These are phyloP conservation scores for Plantago major DNA, from an alignment of 257 asterid species.

Conservation along the genomic window DNA sequence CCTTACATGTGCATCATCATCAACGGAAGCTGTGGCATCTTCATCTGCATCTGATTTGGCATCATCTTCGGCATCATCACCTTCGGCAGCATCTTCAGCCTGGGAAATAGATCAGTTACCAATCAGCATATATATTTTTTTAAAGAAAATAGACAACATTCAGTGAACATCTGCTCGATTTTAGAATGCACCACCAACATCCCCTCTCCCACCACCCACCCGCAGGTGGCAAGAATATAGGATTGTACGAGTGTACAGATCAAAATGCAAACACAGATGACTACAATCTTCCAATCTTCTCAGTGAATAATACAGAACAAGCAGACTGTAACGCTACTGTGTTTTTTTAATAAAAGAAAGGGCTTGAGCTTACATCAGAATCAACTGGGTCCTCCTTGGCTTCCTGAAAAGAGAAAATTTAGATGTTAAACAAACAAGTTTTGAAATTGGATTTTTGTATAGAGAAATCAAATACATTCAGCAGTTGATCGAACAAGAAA, in stretches of 20 bases:
- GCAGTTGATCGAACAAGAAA: no score
- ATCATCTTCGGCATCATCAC: slow-evolving; percentile 42
- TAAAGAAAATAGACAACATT: no score
- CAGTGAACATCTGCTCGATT: no score
- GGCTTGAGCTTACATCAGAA: slow-evolving; percentile 3
- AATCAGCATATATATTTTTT: slow-evolving; percentile 19
- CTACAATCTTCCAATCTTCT: no score
- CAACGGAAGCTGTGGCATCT: slow-evolving; percentile 29
- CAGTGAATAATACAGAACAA: no score
- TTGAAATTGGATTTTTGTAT: neutral
- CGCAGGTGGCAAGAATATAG: no score
- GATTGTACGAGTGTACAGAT: no score
- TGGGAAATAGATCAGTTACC: slow-evolving; percentile 21
- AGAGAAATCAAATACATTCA: neutral
- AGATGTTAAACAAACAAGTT: neutral
- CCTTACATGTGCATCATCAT: slow-evolving; percentile 59
- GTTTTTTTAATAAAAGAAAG: no score
- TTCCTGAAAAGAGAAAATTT: slow-evolving; percentile 23
- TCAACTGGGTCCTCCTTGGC: slow-evolving; percentile 5
- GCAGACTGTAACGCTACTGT: no score
- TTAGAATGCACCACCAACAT: no score
- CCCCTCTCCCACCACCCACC: no score
- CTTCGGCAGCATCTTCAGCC: slow-evolving; percentile 72
- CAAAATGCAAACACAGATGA: no score
- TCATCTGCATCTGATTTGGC: slow-evolving; percentile 33